A percentile compares a stretch with the other conserved stretches of the same genome.
Conservation (phyloP, 1,139 yeast species). For the Suhomyces bolitotheri region DNA sequence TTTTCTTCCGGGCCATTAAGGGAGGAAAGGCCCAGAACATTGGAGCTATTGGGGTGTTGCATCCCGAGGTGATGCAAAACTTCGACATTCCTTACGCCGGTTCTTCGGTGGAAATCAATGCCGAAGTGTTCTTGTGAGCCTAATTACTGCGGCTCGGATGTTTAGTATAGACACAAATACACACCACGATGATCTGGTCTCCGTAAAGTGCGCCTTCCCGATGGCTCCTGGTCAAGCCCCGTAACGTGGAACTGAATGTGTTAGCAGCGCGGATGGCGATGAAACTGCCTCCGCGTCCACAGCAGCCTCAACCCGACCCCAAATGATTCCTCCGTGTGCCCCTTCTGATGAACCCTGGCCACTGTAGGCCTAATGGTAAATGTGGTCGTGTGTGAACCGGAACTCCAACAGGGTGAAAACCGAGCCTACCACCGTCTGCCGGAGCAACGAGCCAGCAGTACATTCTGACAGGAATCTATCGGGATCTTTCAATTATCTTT, state of each 20-base stretch:
- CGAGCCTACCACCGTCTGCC: neutral
- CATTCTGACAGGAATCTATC: neutral
- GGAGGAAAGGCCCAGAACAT: slow-evolving; percentile 58
- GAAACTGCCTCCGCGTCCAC: no score
- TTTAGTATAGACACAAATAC: neutral
- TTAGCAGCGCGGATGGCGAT: no score
- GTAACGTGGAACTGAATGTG: no score
- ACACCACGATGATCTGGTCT: no score
- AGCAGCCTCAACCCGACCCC: no score
- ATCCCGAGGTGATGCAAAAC: slow-evolving; percentile 85
- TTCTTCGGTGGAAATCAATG: slow-evolving; percentile 84
- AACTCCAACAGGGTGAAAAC: slow-evolving; percentile 1
- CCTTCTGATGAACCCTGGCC: no score
- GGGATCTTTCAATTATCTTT: neutral
- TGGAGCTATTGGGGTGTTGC: slow-evolving; percentile 91
- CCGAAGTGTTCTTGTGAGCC: slow-evolving; percentile 71
- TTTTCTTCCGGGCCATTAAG: slow-evolving; percentile 66
- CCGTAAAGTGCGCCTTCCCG: no score
- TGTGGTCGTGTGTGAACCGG: neutral
- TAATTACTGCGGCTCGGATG: no score
- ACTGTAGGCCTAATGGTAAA: no score
- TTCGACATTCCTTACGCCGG: slow-evolving; percentile 95
- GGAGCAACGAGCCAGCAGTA: neutral
- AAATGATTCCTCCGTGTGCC: no score
- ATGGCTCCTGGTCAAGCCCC: no score